A percentile compares a stretch with the other conserved stretches of the same genome.
These are phyloP conservation scores for Cladosporium oxysporum DNA, from an alignment of 2,329 filamentous ascomycete species.

Conservation along the genomic window DNA sequence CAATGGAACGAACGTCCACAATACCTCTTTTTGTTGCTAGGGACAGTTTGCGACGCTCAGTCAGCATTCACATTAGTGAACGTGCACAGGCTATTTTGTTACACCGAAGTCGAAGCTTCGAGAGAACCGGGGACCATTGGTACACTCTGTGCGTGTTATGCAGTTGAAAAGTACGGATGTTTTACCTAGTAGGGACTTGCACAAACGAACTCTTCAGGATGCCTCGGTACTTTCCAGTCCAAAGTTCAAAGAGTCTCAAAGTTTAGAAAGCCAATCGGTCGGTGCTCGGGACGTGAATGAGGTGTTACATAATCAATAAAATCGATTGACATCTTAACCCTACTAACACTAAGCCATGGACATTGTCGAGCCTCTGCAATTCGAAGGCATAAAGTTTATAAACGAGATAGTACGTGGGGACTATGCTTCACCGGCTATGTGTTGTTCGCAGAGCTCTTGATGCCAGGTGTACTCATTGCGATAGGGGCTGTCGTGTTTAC, in stretches of 20 bases:
- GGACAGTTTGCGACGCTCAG: not conserved
- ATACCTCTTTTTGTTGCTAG: not conserved
- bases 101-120: not conserved
- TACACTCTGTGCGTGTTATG: not conserved
- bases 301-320: not conserved
- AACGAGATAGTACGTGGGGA: not conserved
- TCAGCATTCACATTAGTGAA: not conserved
- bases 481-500: not conserved
- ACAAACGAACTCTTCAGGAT: not conserved
- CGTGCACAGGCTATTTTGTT: not conserved
- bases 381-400: not conserved
- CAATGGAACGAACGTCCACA: not conserved
- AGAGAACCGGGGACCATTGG: not conserved
- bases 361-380: not conserved
- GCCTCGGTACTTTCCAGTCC: constrained; percentile 4
- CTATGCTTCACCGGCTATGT: accelerated
- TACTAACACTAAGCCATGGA: not conserved
- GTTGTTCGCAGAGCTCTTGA: not conserved
- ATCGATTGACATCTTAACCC: not conserved
- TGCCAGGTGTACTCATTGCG: not conserved
- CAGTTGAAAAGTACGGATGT: not conserved
- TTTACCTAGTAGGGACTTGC: not conserved
- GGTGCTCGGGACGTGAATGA: not conserved
- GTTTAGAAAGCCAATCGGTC: not conserved
- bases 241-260: not conserved